These are phyloP conservation scores for Aspergillus avenaceus DNA, from an alignment of 495 filamentous ascomycete genomes.

Conservation along the genomic window DNA sequence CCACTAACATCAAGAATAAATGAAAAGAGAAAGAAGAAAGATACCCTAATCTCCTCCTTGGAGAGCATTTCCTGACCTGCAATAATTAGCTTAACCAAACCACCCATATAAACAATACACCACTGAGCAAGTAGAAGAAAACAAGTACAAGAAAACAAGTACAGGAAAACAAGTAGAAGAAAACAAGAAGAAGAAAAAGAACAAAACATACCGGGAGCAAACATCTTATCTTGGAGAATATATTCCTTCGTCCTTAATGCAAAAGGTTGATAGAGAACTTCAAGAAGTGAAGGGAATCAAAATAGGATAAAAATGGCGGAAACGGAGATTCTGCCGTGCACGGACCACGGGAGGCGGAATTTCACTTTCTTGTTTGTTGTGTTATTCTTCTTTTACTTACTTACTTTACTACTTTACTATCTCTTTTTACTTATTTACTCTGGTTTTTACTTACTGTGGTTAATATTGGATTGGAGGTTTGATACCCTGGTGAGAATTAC, in stretches of 20 bases:
- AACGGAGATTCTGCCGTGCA: constrained; percentile 14
- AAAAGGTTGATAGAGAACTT: not conserved
- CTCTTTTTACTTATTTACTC: not conserved
- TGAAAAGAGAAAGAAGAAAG: not conserved
- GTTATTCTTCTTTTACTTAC: not conserved
- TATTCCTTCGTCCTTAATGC: not conserved
- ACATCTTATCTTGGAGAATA: constrained; percentile 32
- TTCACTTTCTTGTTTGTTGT: constrained; percentile 2
- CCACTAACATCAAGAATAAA: not conserved
- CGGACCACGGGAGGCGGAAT: constrained; percentile 18
- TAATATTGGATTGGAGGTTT: not conserved
- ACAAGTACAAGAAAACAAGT: too few relatives aligned
- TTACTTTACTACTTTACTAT: not conserved
- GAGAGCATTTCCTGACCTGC: constrained; percentile 44
- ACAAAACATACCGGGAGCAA: constrained; percentile 36
- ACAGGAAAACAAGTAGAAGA: not conserved
- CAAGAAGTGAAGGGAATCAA: not conserved
- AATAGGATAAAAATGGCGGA: not conserved
- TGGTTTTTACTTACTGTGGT: not conserved
- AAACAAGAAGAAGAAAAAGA: not conserved
- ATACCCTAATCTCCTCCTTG: constrained; percentile 45
- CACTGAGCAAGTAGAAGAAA: too few relatives aligned
- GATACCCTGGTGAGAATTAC: too few relatives aligned
- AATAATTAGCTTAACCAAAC: not conserved
- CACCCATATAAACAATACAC: too few relatives aligned